Evolutionary conservation across 305 asterid species (phyloP).

Genomic region (Rubia occidens): DNA sequence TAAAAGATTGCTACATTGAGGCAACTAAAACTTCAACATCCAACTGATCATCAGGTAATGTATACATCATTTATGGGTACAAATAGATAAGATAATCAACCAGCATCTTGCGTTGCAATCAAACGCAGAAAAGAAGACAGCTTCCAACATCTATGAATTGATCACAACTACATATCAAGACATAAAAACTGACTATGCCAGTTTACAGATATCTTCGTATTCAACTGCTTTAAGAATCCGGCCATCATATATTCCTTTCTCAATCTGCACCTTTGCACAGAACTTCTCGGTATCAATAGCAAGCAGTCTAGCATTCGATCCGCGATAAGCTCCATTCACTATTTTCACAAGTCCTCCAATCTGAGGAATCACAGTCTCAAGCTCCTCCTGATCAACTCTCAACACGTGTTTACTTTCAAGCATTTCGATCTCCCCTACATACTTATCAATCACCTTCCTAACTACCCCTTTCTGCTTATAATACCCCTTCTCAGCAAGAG

Average conservation of each 20-base stretch:
- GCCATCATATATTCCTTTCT: slow-evolving; percentile 80
- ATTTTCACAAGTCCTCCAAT: slow-evolving; percentile 78
- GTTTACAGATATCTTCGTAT: slow-evolving; percentile 78
- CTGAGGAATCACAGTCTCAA: slow-evolving; percentile 90
- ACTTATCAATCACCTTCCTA: slow-evolving; percentile 61
- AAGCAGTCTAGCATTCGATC: slow-evolving; percentile 55
- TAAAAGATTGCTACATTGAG: background rate
- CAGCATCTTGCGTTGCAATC: background rate
- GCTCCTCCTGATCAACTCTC: slow-evolving; percentile 85
- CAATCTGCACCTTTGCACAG: slow-evolving; percentile 74
- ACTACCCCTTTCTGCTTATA: slow-evolving; percentile 84
- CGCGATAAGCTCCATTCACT: slow-evolving; percentile 82
- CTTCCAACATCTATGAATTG: background rate
- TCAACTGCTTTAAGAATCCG: slow-evolving; percentile 69
- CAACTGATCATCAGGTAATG: background rate
- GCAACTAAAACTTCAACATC: background rate
- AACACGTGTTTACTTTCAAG: slow-evolving; percentile 71
- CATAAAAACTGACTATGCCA: slow-evolving; percentile 32
- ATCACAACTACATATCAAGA: background rate
- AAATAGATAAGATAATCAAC: background rate
- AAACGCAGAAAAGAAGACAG: background rate
- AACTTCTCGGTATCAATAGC: slow-evolving; percentile 53
- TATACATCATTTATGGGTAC: background rate
- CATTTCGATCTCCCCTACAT: slow-evolving; percentile 85
- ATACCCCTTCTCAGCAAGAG: slow-evolving; percentile 63